Percentiles rank a stretch among this genome's conserved stretches.
Conservation (phyloP, 345 rosid genomes). For the Heritiera littoralis region DNA sequence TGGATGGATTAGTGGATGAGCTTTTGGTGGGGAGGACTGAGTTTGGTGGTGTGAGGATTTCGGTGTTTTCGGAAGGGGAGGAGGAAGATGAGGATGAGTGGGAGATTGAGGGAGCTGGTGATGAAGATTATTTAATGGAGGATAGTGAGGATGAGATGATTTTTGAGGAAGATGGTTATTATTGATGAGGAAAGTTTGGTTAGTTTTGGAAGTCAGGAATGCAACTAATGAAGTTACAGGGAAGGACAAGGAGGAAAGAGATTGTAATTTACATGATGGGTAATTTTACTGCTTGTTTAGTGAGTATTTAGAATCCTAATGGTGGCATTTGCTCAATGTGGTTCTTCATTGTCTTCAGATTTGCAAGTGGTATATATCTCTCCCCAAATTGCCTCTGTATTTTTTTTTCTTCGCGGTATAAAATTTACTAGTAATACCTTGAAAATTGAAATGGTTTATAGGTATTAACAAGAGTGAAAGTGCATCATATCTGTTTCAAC, state of each 20-base stretch:
- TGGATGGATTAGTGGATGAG: slow-evolving; percentile 44
- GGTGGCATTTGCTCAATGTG: slow-evolving; percentile 2
- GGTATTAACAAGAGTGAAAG: neutral
- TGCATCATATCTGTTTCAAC: neutral
- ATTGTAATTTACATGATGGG: neutral
- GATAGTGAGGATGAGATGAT: slow-evolving; percentile 47
- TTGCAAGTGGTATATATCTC: slow-evolving; percentile 8
- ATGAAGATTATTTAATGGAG: slow-evolving; percentile 39
- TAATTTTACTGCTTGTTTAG: neutral
- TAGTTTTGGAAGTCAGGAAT: neutral
- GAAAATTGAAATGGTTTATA: neutral
- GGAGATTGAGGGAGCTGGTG: slow-evolving; percentile 30
- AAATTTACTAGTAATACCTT: neutral
- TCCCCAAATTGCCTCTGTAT: neutral
- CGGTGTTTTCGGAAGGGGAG: slow-evolving; percentile 74
- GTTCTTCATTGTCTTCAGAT: slow-evolving; percentile 1
- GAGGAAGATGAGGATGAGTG: slow-evolving; percentile 58
- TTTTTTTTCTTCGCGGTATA: neutral
- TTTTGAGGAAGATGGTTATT: slow-evolving; percentile 31
- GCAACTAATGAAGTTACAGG: neutral
- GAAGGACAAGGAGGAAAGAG: neutral
- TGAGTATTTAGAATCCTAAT: neutral
- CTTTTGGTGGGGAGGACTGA: slow-evolving; percentile 48
- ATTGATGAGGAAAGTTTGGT: slow-evolving; percentile 13
- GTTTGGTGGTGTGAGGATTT: slow-evolving; percentile 49